phyloP scores from a whole-genome alignment of 495 filamentous ascomycete species.

The Penicillium coprophilum region DNA sequence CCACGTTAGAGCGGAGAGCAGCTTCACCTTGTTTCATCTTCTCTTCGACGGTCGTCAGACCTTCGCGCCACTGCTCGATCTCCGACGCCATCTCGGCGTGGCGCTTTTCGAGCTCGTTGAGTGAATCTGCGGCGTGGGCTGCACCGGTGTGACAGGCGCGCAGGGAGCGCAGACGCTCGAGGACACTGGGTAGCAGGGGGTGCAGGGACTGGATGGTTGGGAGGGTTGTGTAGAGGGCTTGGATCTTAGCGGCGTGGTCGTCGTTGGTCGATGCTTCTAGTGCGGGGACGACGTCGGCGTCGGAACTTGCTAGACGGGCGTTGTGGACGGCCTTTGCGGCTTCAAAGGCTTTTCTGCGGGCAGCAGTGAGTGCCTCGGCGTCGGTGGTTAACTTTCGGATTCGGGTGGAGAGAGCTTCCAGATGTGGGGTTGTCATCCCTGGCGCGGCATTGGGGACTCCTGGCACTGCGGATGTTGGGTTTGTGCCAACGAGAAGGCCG shows the following conservation, averaged over 20 bases:
- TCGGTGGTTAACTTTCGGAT: slow-evolving; percentile 75
- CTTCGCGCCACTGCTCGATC: slow-evolving; percentile 82
- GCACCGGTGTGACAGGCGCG: slow-evolving; percentile 84
- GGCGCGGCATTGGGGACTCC: slow-evolving; percentile 27
- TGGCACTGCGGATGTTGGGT: slow-evolving; percentile 32
- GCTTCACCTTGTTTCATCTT: slow-evolving; percentile 67
- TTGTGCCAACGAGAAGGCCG: slow-evolving; percentile 44
- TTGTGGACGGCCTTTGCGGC: slow-evolving; percentile 67
- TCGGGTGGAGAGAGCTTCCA: slow-evolving; percentile 72
- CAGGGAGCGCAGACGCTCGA: slow-evolving; percentile 82
- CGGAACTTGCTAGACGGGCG: slow-evolving; percentile 49
- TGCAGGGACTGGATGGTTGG: slow-evolving; percentile 85
- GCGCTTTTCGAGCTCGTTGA: slow-evolving; percentile 72
- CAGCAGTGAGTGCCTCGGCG: slow-evolving; percentile 72
- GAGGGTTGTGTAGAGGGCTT: slow-evolving; percentile 86
- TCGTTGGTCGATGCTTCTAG: slow-evolving; percentile 40
- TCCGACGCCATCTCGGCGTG: slow-evolving; percentile 83
- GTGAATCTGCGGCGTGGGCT: slow-evolving; percentile 74
- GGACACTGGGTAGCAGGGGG: slow-evolving; percentile 78
- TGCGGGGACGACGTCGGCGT: slow-evolving; percentile 25
- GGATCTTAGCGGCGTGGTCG: slow-evolving; percentile 81
- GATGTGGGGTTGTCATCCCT: slow-evolving; percentile 40
- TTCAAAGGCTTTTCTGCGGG: slow-evolving; percentile 65
- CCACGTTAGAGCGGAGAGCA: slow-evolving; percentile 73
- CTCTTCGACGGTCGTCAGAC: slow-evolving; percentile 73